These are phyloP conservation scores for Kodamaea neixiangensis DNA, from an alignment of 805 yeast genomes.

Conservation along the genomic window DNA sequence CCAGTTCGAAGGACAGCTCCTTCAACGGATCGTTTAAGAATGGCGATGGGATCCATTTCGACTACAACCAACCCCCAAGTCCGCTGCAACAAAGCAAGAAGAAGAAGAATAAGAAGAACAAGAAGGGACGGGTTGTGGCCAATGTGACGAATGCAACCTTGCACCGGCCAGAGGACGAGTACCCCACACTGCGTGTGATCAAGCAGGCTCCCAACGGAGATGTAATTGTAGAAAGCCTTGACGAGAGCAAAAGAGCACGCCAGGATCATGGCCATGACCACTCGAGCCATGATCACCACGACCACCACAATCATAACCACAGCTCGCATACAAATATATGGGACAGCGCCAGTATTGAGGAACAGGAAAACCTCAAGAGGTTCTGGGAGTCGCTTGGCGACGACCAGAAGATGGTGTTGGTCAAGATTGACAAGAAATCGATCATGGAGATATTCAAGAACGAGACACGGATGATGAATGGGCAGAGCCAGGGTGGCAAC, in stretches of 20 bases:
- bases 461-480: slow-evolving; percentile 19
- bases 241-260: slow-evolving; percentile 19
- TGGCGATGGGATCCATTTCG: slow-evolving; percentile 39
- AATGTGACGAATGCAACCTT: slow-evolving; percentile 42
- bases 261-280: slow-evolving; percentile 8
- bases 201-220: slow-evolving; percentile 75
- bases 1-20: slow-evolving; percentile 2
- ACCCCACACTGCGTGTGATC: slow-evolving; percentile 71
- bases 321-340: slow-evolving; percentile 34
- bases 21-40: slow-evolving; percentile 20
- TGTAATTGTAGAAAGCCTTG: slow-evolving; percentile 65
- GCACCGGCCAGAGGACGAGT: slow-evolving; percentile 59
- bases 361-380: slow-evolving; percentile 49
- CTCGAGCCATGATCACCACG: slow-evolving; percentile 15
- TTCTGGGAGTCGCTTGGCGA: slow-evolving; percentile 69
- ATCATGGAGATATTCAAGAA: slow-evolving; percentile 64
- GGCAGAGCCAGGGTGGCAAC: neutral
- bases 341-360: slow-evolving; percentile 52
- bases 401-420: slow-evolving; percentile 60
- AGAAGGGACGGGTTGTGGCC: slow-evolving; percentile 11
- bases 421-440: slow-evolving; percentile 67
- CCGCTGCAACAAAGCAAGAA: slow-evolving; percentile 17
- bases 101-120: slow-evolving; percentile 35
- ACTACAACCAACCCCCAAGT: slow-evolving; percentile 14
- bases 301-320: slow-evolving; percentile 11